Evolutionary conservation across 2,329 filamentous ascomycete species (phyloP).

Genomic region (Diplocarpon mali): DNA sequence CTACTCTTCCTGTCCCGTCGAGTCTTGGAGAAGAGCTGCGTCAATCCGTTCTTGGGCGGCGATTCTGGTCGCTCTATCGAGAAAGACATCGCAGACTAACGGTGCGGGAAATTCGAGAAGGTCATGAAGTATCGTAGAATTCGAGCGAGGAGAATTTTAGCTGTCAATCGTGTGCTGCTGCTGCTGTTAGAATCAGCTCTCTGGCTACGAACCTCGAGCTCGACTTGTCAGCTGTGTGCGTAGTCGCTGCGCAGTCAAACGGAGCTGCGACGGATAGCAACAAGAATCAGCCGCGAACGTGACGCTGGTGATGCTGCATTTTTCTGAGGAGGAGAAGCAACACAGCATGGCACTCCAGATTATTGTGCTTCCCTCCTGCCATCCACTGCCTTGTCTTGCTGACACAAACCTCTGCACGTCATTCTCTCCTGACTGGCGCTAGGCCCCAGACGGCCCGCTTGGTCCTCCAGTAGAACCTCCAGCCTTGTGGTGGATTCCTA

Average conservation of each 20-base stretch:
- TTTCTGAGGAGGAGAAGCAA: too few relatives aligned
- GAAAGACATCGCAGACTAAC: constrained; percentile 7
- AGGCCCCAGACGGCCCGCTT: background rate
- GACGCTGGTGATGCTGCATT: background rate
- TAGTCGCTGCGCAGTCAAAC: too few relatives aligned
- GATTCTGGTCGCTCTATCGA: constrained; percentile 26
- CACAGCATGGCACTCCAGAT: too few relatives aligned
- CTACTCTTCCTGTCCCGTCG: constrained; percentile 16
- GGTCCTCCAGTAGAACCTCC: background rate
- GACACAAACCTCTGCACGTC: background rate
- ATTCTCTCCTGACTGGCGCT: background rate
- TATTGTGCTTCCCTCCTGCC: background rate
- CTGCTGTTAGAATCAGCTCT: too few relatives aligned
- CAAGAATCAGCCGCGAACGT: background rate
- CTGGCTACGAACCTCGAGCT: too few relatives aligned
- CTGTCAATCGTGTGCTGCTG: too few relatives aligned
- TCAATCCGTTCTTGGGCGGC: constrained; percentile 17
- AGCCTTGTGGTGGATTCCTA: constrained; percentile 4
- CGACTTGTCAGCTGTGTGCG: too few relatives aligned
- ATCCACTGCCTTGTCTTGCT: background rate
- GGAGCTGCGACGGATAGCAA: too few relatives aligned
- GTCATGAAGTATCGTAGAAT: background rate
- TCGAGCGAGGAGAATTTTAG: background rate
- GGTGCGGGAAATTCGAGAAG: background rate
- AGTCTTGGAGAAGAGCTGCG: constrained; percentile 21